Conservation (phyloP, 2,329 filamentous ascomycete species). For the Simplicillium aogashimaense region DNA sequence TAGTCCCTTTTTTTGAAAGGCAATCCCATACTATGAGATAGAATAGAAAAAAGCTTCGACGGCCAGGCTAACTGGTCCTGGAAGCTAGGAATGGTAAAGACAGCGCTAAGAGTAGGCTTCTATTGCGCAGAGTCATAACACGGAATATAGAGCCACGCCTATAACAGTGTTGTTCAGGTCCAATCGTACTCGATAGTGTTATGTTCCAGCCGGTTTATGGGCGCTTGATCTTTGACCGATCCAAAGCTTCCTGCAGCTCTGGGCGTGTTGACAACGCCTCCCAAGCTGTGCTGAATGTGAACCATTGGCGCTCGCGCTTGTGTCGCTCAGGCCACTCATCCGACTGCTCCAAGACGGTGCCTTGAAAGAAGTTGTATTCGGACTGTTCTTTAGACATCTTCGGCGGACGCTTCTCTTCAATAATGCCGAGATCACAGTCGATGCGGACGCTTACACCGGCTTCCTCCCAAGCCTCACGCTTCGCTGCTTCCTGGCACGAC, state of each 20-base stretch:
- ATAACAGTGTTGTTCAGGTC: too few relatives aligned
- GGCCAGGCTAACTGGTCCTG: too few relatives aligned
- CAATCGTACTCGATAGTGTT: too few relatives aligned
- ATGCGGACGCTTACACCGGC: slow-evolving; percentile 83
- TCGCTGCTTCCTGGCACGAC: slow-evolving; percentile 71
- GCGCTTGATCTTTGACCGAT: slow-evolving; percentile 61
- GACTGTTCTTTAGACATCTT: slow-evolving; percentile 57
- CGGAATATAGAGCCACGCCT: too few relatives aligned
- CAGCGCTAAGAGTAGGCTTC: too few relatives aligned
- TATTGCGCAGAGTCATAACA: too few relatives aligned
- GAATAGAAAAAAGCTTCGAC: too few relatives aligned
- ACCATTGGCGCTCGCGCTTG: slow-evolving; percentile 86
- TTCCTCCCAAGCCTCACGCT: slow-evolving; percentile 95
- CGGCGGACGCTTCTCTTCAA: slow-evolving; percentile 73
- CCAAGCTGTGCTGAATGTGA: slow-evolving; percentile 73
- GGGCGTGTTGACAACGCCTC: slow-evolving; percentile 68
- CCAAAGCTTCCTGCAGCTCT: slow-evolving; percentile 80
- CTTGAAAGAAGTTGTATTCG: slow-evolving; percentile 76
- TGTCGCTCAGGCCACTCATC: slow-evolving; percentile 86
- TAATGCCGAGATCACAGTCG: slow-evolving; percentile 75
- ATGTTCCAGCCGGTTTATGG: too few relatives aligned
- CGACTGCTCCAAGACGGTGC: slow-evolving; percentile 77
- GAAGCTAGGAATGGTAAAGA: too few relatives aligned
- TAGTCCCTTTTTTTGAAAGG: too few relatives aligned
- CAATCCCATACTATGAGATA: too few relatives aligned